These are phyloP conservation scores for Puccinia triticina DNA, from an alignment of 1,284 basidiomycete genomes.

Conservation along the genomic window DNA sequence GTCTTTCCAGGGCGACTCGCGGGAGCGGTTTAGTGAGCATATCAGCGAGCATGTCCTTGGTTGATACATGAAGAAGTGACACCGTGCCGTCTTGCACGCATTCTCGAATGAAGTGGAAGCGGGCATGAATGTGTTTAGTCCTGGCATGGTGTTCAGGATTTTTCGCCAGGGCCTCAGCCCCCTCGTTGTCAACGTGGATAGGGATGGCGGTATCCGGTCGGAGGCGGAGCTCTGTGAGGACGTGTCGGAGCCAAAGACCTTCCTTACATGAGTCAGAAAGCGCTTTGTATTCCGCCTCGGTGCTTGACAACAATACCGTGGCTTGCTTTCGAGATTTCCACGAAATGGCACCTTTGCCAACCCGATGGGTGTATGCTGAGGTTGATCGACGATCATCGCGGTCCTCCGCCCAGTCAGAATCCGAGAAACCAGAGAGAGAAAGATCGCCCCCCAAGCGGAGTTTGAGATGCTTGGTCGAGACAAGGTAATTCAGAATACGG, in stretches of 20 bases:
- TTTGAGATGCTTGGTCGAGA: neutral
- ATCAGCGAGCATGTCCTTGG: neutral
- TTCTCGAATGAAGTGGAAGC: neutral
- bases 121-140: neutral
- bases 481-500: neutral
- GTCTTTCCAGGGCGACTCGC: no score
- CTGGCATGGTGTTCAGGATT: neutral
- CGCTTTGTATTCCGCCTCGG: neutral
- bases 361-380: neutral
- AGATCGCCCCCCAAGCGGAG: neutral
- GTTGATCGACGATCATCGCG: neutral
- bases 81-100: neutral
- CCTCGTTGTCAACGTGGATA: no score
- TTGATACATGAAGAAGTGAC: neutral
- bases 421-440: neutral
- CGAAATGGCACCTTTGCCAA: neutral
- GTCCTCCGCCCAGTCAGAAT: neutral
- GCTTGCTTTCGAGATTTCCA: slow-evolving; percentile 3
- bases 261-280: neutral
- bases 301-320: neutral
- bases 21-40: neutral
- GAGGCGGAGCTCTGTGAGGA: neutral
- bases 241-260: neutral
- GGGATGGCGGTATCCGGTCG: no score
- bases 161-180: no score